Evolutionary conservation across 176 grass and related monocot genomes (phyloP), one percentile per base, ranked within the genome.

Genomic region (Lolium perenne): DNA sequence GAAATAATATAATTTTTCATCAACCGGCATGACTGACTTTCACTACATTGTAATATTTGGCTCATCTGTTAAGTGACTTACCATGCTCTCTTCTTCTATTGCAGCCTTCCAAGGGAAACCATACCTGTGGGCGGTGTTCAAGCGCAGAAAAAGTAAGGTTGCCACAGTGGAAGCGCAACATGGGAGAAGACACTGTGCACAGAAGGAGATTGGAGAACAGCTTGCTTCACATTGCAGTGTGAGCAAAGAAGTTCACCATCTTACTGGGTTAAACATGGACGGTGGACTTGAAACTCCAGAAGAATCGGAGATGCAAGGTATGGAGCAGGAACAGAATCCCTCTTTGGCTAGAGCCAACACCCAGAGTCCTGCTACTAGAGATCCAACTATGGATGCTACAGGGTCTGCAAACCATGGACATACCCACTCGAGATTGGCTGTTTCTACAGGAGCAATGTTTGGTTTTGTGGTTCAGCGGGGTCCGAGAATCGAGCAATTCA

Each of bases 71-170:
- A 25, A 77, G 50, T 38, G 4, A 13, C 29, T 57, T 57, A n/a
- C 7, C 48, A 32, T 75, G 18, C 55, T 57, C 9, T 55, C 40
- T 38, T 40, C 6, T 77, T 20, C 54, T 16, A 15, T 77, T 77
- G 25, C 29, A 77, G 74, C 74, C 53, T 77, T 91, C 48, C 79
- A 68, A 59, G 62, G 18, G 10, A 89, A 89, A 76, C 67, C 69
- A 46, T 94, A 87, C 78, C 79, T 94, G 6, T 94, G 92, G 92
- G 92, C 75, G 0, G 63, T 56, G 2, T 91, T 89, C 50, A 94
- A 81, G 29, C 43, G 67, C 51, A 91, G 81, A 54, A 45, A 62
- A 32, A 46, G 68, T 59, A 32, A 14, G 50, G 15, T 35, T 80
- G 25, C 10, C 59, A 5, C 17, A 22, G 10, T 2, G 71, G 71